Percentiles rank a stretch among this genome's conserved stretches.
These are phyloP conservation scores for Phaeosphaeriaceae sp. DNA, from an alignment of 2,329 filamentous ascomycete species.

Conservation along the genomic window DNA sequence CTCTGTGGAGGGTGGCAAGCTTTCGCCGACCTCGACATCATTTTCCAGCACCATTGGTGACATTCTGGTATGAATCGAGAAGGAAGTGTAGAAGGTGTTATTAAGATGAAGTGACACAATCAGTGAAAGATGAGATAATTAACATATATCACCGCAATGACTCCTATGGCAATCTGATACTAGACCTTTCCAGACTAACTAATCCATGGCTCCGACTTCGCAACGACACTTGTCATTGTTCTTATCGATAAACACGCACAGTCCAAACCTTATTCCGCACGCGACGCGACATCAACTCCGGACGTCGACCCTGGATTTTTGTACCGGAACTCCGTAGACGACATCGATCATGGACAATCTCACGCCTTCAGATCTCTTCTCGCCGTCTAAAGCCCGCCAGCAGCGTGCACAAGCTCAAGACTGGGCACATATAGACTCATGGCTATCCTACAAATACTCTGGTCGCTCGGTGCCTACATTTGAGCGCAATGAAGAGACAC, in stretches of 20 bases:
- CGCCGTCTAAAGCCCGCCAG: slow-evolving; percentile 70
- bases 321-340: not conserved
- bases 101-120: slow-evolving; percentile 2
- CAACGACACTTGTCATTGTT: slow-evolving; percentile 34
- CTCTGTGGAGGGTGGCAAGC: slow-evolving; percentile 47
- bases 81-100: slow-evolving; percentile 4
- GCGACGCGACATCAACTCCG: not conserved
- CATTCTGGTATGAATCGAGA: slow-evolving; percentile 19
- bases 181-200: slow-evolving; percentile 14
- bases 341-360: slow-evolving; percentile 41
- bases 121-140: slow-evolving; percentile 6
- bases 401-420: slow-evolving; percentile 85
- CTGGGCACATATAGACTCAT: slow-evolving; percentile 86
- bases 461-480: slow-evolving; percentile 72
- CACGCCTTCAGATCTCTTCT: slow-evolving; percentile 58
- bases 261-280: slow-evolving; percentile 12
- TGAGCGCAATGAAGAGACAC: slow-evolving; percentile 85
- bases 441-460: slow-evolving; percentile 74
- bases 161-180: slow-evolving; percentile 16
- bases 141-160: slow-evolving; percentile 15
- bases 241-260: slow-evolving; percentile 43
- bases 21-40: slow-evolving; percentile 47
- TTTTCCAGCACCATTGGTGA: slow-evolving; percentile 39
- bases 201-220: slow-evolving; percentile 39
- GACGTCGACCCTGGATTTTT: not conserved